Evolutionary conservation across 23 red algal genomes (phyloP), one percentile per base, ranked within the genome.

Genomic region (Gracilaria caudata): DNA sequence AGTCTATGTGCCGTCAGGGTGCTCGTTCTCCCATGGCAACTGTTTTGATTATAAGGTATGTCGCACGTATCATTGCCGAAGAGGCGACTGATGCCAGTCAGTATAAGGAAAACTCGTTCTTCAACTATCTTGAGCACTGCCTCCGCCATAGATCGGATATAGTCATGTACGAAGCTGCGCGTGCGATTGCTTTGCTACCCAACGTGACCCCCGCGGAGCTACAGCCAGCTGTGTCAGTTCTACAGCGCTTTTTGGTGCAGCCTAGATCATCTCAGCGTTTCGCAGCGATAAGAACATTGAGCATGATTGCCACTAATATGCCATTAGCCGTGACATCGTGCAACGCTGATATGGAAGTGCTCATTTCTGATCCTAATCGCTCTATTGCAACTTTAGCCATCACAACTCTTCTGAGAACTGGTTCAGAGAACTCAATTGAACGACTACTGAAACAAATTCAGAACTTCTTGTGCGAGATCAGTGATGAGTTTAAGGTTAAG

Each of bases 401-500:
- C 43, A 95, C 97, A 20, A 94, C 93, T 25, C 77, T 99, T 51
- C 63, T 99, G 80, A 93, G 97, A 32, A 96, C 93, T 43, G 97
- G 91, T 44, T 92, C 93, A 21, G 97, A 99, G 82, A 83, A 70
- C 32, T 92, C 93, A 12, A 77, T 99, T 23, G 97, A 99, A 65
- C 56, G 97, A 12, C 84, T 99, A 25, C 84, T 99, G 41, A 95
- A 99, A 89, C 91, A 94, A 53, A 95, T 99, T 51, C 86, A 91
- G 51, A 66, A 41, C n/a, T 94, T 94, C 45, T 71, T 99, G 64
- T 76, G 86, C n/a, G 97, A 99, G 34, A 88, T 99, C 40, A 84
- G 79, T n/a, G 97, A 99, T 74, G 97, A 99, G 38, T 95, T 99
- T 68, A 93, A 94, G 82, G 93, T 95, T 30, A 93, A 91, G 38